Evolutionary conservation across 2,329 filamentous ascomycete genomes (phyloP), one percentile per base, ranked within the genome.

Genomic region (Fusarium fracticaudum): DNA sequence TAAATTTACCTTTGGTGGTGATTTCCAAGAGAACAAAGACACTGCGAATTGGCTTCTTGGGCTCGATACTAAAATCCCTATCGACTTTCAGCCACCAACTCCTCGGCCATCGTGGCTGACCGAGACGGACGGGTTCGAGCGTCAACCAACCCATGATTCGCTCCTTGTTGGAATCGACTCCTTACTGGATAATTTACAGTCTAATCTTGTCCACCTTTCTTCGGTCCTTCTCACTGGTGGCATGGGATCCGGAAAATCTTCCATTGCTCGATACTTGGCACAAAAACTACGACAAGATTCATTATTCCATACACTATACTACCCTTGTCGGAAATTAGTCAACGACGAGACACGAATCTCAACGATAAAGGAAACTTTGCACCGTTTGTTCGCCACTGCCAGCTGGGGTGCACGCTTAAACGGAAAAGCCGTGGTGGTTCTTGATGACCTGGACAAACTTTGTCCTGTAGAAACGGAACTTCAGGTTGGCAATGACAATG

Each of bases 381-480:
- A 90, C 58, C 90, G 94, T 22, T 83, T 97, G 5, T 98, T 99
- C 80, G 94, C 96, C 86, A 89, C 91, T 26, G 96, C 96, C 7
- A 92, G 93, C 47, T 99, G 96, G 96, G 95, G 94, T 43, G 94
- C 96, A 41, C 89, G 96, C 68, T 87, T 96, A 2, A 95, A 95
- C 29, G 96, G 96, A 9, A 92, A 91, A 71, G 90, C 95, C 0
- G 81, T 98, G 6, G 93, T 99, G 26, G 90, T 99, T 55, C 86
- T 99, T 4, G 96, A 99, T 79, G 96, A 99, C 78, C 84, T 99
- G 12, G 96, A 99, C 82, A 94, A 94, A 78, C 87, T 99, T 3
- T 98, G 96, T 79, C 96, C 96, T 0, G 92, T 92, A 2, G 97
- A 99, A 83, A 98, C 95, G 1, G 96, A 99, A 81, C 87, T 99